These are phyloP conservation scores for Setaria italica DNA, from an alignment of 202 grass and related monocot genomes.

Conservation along the genomic window DNA sequence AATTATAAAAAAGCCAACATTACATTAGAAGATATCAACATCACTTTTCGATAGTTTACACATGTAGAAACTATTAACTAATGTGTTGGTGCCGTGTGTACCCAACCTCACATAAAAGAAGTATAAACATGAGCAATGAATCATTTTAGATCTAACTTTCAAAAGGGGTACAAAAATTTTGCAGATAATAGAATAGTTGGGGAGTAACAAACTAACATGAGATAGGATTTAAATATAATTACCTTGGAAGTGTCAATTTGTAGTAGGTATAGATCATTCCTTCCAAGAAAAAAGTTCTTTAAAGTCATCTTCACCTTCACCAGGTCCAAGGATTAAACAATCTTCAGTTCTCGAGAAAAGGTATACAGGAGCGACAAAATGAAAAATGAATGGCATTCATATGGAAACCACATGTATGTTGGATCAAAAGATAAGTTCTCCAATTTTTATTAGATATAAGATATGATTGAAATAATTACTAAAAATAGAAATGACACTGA, in stretches of 20 bases:
- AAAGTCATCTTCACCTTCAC: constrained; percentile 82
- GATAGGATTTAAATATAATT: constrained; percentile 31
- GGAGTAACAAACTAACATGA: background rate
- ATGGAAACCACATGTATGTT: background rate
- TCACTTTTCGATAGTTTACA: background rate
- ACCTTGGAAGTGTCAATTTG: constrained; percentile 73
- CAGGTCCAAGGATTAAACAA: constrained; percentile 31
- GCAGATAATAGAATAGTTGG: background rate
- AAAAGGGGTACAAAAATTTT: background rate
- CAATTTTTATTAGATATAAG: background rate
- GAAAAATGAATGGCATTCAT: constrained; percentile 1
- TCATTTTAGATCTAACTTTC: background rate
- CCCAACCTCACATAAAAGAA: background rate
- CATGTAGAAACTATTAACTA: background rate
- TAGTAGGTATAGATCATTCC: constrained; percentile 74
- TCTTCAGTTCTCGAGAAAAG: constrained; percentile 13
- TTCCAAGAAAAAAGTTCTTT: constrained; percentile 63
- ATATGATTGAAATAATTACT: background rate
- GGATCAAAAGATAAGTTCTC: background rate
- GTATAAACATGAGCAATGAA: constrained; percentile 2
- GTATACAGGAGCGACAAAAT: constrained; percentile 10
- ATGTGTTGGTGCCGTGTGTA: background rate
- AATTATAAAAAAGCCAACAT: background rate
- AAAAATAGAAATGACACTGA: background rate
- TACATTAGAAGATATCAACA: background rate